phyloP scores from a whole-genome alignment of 805 yeast genomes.

The Saccharomycopsis malanga region DNA sequence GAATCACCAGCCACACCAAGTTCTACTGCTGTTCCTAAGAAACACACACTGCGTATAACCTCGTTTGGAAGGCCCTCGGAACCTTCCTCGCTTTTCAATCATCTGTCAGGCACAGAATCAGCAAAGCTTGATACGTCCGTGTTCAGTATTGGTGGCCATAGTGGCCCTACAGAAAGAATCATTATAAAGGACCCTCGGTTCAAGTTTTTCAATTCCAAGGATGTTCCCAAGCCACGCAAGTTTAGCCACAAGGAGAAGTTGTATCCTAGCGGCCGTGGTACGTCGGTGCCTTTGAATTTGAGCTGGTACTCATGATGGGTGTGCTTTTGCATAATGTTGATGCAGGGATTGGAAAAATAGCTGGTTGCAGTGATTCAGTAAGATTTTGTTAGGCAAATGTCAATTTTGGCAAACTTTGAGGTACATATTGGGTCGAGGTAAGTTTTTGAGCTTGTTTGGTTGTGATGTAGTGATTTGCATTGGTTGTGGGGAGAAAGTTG shows the following conservation, averaged over 20 bases:
- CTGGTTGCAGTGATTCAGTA: too few relatives aligned
- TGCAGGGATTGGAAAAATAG: too few relatives aligned
- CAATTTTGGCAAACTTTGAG: too few relatives aligned
- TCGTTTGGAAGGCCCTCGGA: slow-evolving; percentile 4
- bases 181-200: slow-evolving; percentile 65
- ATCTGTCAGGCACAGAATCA: neutral
- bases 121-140: slow-evolving; percentile 50
- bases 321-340: too few relatives aligned
- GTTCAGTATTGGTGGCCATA: slow-evolving; percentile 48
- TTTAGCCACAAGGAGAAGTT: slow-evolving; percentile 66
- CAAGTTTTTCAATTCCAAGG: slow-evolving; percentile 56
- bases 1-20: slow-evolving; percentile 40
- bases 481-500: too few relatives aligned
- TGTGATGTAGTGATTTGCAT: too few relatives aligned
- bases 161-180: slow-evolving; percentile 28
- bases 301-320: neutral
- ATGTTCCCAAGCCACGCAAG: slow-evolving; percentile 82
- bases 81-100: slow-evolving; percentile 28
- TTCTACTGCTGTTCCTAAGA: slow-evolving; percentile 48
- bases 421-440: too few relatives aligned
- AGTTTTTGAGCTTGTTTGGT: too few relatives aligned
- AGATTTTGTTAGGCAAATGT: too few relatives aligned
- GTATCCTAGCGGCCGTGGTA: slow-evolving; percentile 67
- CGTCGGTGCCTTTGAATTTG: neutral
- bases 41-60: slow-evolving; percentile 23